phyloP scores from a whole-genome alignment of 192 early-diverging fungal species.

The Coemansia sp. region DNA sequence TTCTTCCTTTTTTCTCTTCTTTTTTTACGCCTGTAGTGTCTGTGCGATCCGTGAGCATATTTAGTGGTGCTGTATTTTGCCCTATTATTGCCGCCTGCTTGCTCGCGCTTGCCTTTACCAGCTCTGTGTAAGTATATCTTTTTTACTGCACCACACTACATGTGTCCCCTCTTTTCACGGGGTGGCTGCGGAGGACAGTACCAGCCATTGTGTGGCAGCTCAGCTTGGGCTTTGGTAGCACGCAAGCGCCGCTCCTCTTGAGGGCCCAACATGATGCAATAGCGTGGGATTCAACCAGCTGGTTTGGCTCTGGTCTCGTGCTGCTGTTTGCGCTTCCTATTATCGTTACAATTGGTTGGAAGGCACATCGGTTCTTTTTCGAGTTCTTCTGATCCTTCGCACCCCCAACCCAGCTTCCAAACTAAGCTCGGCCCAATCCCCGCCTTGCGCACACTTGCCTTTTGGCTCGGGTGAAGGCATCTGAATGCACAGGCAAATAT shows the following conservation, averaged over 20 bases:
- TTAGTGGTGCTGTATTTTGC: not conserved
- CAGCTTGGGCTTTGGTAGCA: not conserved
- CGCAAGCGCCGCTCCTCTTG: not conserved
- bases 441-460: not conserved
- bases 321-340: not conserved
- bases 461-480: slow-evolving; percentile 7
- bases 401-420: slow-evolving; percentile 4
- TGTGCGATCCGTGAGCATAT: not conserved
- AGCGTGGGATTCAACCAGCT: not conserved
- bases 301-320: slow-evolving; percentile 11
- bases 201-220: not conserved
- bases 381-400: not conserved
- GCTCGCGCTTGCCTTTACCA: not conserved
- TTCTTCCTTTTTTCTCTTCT: not conserved
- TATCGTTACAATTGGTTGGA: not conserved
- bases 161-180: not conserved
- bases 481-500: not conserved
- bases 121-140: not conserved
- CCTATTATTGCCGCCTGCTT: not conserved
- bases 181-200: slow-evolving; percentile 6
- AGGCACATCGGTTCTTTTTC: not conserved
- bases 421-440: slow-evolving; percentile 2
- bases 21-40: not conserved
- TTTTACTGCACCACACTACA: not conserved
- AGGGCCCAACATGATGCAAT: not conserved